phyloP scores from a whole-genome alignment of 2,329 filamentous ascomycete species.

The Neofusicoccum parvum region DNA sequence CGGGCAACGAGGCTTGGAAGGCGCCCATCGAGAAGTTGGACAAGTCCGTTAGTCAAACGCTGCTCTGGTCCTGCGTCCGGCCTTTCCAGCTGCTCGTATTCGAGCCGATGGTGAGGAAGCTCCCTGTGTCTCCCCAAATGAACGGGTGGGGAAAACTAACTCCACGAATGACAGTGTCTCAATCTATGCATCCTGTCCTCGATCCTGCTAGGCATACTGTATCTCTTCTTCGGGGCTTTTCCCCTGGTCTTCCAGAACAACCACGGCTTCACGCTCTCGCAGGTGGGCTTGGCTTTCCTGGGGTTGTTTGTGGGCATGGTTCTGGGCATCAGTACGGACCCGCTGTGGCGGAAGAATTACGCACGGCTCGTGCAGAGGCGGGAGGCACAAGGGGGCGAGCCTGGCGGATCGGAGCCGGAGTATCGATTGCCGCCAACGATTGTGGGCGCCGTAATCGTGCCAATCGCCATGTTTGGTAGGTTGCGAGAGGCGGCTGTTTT shows the following conservation, averaged over 20 bases:
- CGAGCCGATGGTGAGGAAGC: slow-evolving; percentile 69
- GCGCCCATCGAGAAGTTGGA: slow-evolving; percentile 75
- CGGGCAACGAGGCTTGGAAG: slow-evolving; percentile 74
- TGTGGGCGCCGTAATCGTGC: slow-evolving; percentile 73
- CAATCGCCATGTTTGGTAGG: slow-evolving; percentile 76
- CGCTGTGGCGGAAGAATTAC: slow-evolving; percentile 67
- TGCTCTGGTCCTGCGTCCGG: slow-evolving; percentile 57
- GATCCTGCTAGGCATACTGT: slow-evolving; percentile 82
- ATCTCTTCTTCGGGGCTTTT: slow-evolving; percentile 90
- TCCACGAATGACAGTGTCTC: slow-evolving; percentile 53
- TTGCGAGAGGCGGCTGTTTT: slow-evolving; percentile 11
- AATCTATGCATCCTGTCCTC: slow-evolving; percentile 81
- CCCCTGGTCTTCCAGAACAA: slow-evolving; percentile 74
- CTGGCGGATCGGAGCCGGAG: slow-evolving; percentile 75
- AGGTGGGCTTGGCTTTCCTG: slow-evolving; percentile 77
- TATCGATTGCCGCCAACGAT: slow-evolving; percentile 74
- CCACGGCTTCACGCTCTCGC: slow-evolving; percentile 77
- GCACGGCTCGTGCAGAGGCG: slow-evolving; percentile 58
- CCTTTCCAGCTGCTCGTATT: slow-evolving; percentile 78
- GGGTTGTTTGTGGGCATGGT: slow-evolving; percentile 71
- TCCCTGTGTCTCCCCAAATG: background rate
- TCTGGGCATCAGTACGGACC: slow-evolving; percentile 62
- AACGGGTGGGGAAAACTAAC: slow-evolving; percentile 30
- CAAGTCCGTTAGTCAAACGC: slow-evolving; percentile 63
- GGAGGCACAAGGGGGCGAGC: slow-evolving; percentile 53